phyloP scores from a whole-genome alignment of 139 green algal species.

The Chlamydomonas schloesseri region DNA sequence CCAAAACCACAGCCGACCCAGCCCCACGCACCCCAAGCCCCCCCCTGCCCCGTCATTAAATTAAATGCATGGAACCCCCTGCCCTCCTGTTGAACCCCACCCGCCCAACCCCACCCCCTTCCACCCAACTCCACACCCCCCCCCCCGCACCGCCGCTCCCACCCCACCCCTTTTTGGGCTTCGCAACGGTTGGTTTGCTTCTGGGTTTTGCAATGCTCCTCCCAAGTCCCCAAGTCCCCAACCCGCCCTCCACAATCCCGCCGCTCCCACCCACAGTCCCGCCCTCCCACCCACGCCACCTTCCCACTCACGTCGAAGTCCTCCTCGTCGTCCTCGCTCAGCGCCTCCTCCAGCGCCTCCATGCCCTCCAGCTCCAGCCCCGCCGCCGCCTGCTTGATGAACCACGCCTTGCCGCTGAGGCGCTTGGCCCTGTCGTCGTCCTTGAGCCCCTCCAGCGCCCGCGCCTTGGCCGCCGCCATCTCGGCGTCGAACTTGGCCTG shows the following conservation, averaged over 20 bases:
- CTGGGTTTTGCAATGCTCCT: not conserved
- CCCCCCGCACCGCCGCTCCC: no score
- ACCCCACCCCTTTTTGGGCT: no score
- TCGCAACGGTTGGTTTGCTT: no score
- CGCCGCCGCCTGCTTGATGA: slow-evolving; percentile 66
- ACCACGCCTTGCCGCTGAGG: slow-evolving; percentile 80
- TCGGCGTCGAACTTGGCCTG: slow-evolving; percentile 62
- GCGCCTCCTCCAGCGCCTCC: slow-evolving; percentile 24
- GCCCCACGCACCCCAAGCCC: no score
- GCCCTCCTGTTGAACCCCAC: no score
- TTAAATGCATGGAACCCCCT: no score
- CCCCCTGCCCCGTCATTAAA: no score
- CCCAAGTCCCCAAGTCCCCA: not conserved
- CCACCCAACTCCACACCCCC: no score
- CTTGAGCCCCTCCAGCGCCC: slow-evolving; percentile 12
- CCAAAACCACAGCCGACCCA: no score
- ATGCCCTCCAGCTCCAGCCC: not conserved
- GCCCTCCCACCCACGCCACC: not conserved
- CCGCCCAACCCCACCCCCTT: no score
- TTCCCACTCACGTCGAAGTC: slow-evolving; percentile 35
- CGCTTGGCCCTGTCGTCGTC: slow-evolving; percentile 33
- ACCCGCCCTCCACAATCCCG: not conserved
- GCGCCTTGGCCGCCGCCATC: slow-evolving; percentile 36
- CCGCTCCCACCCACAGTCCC: no score
- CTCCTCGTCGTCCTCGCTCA: slow-evolving; percentile 52